These are phyloP conservation scores for Rubia balearica DNA, from an alignment of 305 asterid species.

Conservation along the genomic window DNA sequence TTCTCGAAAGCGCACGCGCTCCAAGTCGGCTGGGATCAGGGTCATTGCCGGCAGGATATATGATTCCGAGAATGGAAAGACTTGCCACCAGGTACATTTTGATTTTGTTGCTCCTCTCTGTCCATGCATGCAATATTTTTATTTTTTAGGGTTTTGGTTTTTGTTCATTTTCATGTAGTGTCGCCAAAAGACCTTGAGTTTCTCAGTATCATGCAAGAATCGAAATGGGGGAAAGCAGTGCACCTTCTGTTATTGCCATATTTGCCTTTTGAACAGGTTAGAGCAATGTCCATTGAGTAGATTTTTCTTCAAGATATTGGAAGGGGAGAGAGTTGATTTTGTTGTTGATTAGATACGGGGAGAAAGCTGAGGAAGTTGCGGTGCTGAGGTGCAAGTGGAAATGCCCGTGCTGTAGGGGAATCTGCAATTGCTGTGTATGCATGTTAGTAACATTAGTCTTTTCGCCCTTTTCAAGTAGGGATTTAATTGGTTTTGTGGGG, in stretches of 20 bases:
- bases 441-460: constrained; percentile 14
- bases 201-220: constrained; percentile 18
- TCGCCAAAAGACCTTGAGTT: constrained; percentile 19
- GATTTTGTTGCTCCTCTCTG: neutral
- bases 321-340: constrained; percentile 1
- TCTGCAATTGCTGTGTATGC: constrained; percentile 26
- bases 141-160: neutral
- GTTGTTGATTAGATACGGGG: constrained; percentile 18
- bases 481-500: neutral
- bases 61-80: constrained; percentile 24
- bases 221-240: constrained; percentile 10
- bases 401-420: constrained; percentile 25
- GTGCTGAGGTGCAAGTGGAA: constrained; percentile 20
- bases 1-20: neutral
- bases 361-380: constrained; percentile 15
- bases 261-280: constrained; percentile 22
- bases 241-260: constrained; percentile 19
- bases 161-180: constrained; percentile 8
- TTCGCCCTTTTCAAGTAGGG: neutral
- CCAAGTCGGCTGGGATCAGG: constrained; percentile 17
- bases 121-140: constrained; percentile 4
- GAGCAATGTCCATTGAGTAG: neutral
- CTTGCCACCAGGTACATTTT: constrained; percentile 24
- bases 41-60: constrained; percentile 14
- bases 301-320: neutral